Percentiles rank a stretch among this genome's conserved stretches.
These are phyloP conservation scores for Colletotrichum sansevieriae DNA, from an alignment of 2,329 filamentous ascomycete genomes.

Conservation along the genomic window DNA sequence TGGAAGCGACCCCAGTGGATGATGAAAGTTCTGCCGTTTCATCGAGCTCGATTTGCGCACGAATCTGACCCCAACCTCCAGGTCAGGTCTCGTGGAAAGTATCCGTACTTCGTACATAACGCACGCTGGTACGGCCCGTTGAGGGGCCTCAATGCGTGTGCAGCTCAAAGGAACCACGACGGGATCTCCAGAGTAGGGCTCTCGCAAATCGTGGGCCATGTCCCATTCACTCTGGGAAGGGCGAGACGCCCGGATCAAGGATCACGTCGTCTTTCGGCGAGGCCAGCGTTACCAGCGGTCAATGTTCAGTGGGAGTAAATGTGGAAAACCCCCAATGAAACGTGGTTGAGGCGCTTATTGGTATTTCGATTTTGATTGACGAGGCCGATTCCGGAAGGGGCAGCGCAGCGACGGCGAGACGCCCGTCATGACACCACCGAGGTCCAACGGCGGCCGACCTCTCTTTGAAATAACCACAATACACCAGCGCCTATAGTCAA, in stretches of 20 bases:
- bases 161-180: slow-evolving; percentile 11
- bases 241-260: slow-evolving; percentile 30
- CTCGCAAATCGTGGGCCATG: neutral
- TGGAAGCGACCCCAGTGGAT: slow-evolving; percentile 16
- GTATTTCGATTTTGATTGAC: neutral
- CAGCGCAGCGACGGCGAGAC: slow-evolving; percentile 19
- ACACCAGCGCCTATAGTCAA: slow-evolving; percentile 11
- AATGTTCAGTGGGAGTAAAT: too few relatives aligned
- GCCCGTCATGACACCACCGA: slow-evolving; percentile 14
- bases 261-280: neutral
- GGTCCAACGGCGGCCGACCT: neutral
- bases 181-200: slow-evolving; percentile 9
- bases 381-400: neutral
- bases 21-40: slow-evolving; percentile 1
- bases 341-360: slow-evolving; percentile 28
- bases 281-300: too few relatives aligned
- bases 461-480: neutral
- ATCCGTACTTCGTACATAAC: neutral
- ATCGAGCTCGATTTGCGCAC: slow-evolving; percentile 15
- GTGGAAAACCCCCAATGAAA: neutral
- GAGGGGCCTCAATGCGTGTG: slow-evolving; percentile 14
- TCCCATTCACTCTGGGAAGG: slow-evolving; percentile 12
- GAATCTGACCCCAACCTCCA: neutral
- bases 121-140: slow-evolving; percentile 20
- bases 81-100: slow-evolving; percentile 7